Evolutionary conservation across 345 rosid species (phyloP).

Genomic region (Brassica incana): DNA sequence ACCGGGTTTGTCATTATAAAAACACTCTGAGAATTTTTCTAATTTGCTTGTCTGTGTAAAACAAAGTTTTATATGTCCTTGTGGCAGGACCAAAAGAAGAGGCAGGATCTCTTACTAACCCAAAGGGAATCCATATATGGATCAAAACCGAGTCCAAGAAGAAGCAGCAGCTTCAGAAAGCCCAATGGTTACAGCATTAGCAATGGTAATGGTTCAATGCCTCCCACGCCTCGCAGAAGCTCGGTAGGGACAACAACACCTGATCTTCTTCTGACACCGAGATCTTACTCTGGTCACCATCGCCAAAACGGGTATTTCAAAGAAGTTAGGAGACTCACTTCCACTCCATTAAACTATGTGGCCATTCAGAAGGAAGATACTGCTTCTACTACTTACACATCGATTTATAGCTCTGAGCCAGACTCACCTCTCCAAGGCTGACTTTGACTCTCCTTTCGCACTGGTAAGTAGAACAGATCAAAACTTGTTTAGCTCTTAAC

Average conservation of each 20-base stretch:
- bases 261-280: slow-evolving; percentile 79
- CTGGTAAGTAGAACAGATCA: slow-evolving; percentile 2
- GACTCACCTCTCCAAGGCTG: slow-evolving; percentile 78
- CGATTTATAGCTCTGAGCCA: slow-evolving; percentile 76
- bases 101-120: slow-evolving; percentile 78
- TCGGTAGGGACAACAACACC: slow-evolving; percentile 69
- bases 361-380: slow-evolving; percentile 89
- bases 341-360: slow-evolving; percentile 80
- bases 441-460: slow-evolving; percentile 31
- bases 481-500: background rate
- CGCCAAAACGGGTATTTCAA: slow-evolving; percentile 85
- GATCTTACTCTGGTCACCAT: slow-evolving; percentile 71
- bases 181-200: slow-evolving; percentile 62
- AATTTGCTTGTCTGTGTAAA: background rate
- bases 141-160: slow-evolving; percentile 92
- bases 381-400: slow-evolving; percentile 75
- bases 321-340: slow-evolving; percentile 80
- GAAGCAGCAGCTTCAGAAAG: slow-evolving; percentile 81
- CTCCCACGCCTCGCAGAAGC: slow-evolving; percentile 83
- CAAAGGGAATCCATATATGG: slow-evolving; percentile 92
- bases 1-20: slow-evolving; percentile 49
- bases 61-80: background rate
- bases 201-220: slow-evolving; percentile 87
- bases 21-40: background rate
- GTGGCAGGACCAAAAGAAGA: slow-evolving; percentile 89